Evolutionary conservation across 371 early-diverging fungal species (phyloP).

Genomic region (Saksenaea vasiformis): DNA sequence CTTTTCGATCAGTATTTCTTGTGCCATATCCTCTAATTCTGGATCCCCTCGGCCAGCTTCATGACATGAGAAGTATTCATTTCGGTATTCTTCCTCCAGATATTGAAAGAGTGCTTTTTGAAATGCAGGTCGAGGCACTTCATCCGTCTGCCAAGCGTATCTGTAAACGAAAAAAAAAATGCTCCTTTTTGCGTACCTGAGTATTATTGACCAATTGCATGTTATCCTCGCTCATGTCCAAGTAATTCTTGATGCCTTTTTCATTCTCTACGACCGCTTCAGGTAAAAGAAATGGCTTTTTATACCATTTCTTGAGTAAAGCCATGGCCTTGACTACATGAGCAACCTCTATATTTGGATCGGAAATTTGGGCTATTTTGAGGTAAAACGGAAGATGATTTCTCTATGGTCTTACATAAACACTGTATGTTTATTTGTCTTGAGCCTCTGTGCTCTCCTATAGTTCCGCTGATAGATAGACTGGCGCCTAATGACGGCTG

Average conservation of each 20-base stretch:
- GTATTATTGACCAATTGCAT: neutral
- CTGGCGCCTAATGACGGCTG: constrained; percentile 9
- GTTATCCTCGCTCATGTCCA: neutral
- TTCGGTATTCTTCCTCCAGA: neutral
- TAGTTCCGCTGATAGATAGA: constrained; percentile 11
- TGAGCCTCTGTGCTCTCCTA: neutral
- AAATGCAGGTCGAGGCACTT: neutral
- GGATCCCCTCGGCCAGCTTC: neutral
- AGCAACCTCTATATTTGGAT: constrained; percentile 10
- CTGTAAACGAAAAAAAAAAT: neutral
- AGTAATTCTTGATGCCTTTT: neutral
- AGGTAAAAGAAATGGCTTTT: neutral
- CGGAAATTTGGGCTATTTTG: neutral
- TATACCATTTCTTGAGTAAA: neutral
- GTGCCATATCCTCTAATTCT: neutral
- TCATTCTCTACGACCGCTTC: neutral
- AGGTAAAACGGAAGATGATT: neutral
- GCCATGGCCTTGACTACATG: constrained; percentile 5
- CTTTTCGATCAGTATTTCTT: neutral
- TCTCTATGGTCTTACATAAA: constrained; percentile 8
- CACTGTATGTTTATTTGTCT: constrained; percentile 8
- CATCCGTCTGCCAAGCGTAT: neutral
- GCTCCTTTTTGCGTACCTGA: neutral
- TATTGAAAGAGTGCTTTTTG: neutral
- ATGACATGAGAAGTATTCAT: neutral